phyloP scores from a whole-genome alignment of 1,284 basidiomycete species.

The Microbotryum violaceum region DNA sequence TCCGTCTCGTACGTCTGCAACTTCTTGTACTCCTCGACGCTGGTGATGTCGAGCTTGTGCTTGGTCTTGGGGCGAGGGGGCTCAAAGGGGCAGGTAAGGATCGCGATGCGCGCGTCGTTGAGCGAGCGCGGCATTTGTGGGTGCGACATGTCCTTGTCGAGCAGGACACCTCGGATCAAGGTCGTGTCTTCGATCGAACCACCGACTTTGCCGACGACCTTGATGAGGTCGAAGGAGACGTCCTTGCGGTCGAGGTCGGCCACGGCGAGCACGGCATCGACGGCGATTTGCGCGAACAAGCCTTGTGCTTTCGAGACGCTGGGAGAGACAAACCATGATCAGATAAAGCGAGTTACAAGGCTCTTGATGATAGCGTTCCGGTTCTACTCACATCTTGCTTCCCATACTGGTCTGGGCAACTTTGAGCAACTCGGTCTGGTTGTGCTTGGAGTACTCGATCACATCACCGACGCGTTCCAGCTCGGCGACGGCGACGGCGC shows the following conservation, averaged over 20 bases:
- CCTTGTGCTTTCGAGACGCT: conserved; percentile 94
- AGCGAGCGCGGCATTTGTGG: conserved; percentile 92
- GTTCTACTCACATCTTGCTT: conserved; percentile 72
- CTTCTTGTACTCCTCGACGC: conserved; percentile 96
- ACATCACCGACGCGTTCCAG: conserved; percentile 88
- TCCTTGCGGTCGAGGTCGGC: conserved; percentile 91
- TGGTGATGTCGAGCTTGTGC: conserved; percentile 96
- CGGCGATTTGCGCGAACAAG: conserved; percentile 95
- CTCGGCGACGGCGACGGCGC: conserved; percentile 77
- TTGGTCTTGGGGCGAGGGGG: conserved; percentile 98
- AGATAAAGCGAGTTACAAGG: not conserved
- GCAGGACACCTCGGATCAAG: conserved; percentile 87
- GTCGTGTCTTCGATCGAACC: conserved; percentile 90
- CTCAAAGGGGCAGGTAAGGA: conserved; percentile 97
- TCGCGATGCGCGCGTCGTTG: conserved; percentile 84
- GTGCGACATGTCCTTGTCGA: conserved; percentile 99
- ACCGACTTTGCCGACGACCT: conserved; percentile 97
- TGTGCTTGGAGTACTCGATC: conserved; percentile 71
- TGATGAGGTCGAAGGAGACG: conserved; percentile 97
- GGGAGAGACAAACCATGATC: conserved; percentile 3
- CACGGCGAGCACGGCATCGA: conserved; percentile 90
- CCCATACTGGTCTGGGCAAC: conserved; percentile 93
- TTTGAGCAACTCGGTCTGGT: conserved; percentile 67
- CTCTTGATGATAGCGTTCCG: not conserved
- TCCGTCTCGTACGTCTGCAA: conserved; percentile 89